A percentile compares a stretch with the other conserved stretches of the same genome.
Evolutionary conservation across 2,329 filamentous ascomycete species (phyloP).

Genomic region (Trichoderma brevicompactum): DNA sequence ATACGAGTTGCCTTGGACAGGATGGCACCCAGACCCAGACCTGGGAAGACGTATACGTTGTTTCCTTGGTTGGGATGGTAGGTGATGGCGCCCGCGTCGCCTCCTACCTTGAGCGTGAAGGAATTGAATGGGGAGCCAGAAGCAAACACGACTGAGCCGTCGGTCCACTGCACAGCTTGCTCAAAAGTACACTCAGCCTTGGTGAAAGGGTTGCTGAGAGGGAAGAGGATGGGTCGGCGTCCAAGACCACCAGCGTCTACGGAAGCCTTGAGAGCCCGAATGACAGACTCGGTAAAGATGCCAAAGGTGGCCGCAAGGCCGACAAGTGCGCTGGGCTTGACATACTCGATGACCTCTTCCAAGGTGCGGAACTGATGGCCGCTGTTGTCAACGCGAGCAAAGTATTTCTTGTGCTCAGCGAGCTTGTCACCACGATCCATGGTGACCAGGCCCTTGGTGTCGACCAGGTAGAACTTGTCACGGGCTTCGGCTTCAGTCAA

Average conservation of each 20-base stretch:
- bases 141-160: constrained; percentile 90
- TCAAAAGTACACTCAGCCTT: constrained; percentile 99
- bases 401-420: constrained; percentile 84
- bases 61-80: constrained; percentile 85
- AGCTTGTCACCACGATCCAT: constrained; percentile 90
- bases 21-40: constrained; percentile 91
- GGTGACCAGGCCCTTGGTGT: constrained; percentile 95
- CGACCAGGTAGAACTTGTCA: constrained; percentile 95
- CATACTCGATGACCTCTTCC: constrained; percentile 89
- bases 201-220: constrained; percentile 91
- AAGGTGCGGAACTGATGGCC: constrained; percentile 76
- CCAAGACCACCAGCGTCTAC: constrained; percentile 68
- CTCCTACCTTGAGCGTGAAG: constrained; percentile 64
- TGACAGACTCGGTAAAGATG: constrained; percentile 86
- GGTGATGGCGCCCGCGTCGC: constrained; percentile 60
- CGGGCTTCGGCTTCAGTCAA: constrained; percentile 85
- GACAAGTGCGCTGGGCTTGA: constrained; percentile 92
- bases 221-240: constrained; percentile 88
- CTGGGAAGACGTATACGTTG: constrained; percentile 93
- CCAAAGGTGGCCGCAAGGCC: constrained; percentile 94
- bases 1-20: constrained; percentile 84
- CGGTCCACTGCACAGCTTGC: constrained; percentile 87
- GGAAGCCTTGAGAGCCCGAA: constrained; percentile 70
- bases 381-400: constrained; percentile 66
- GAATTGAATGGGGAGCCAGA: constrained; percentile 90